Percentiles rank a stretch among this genome's conserved stretches.
Evolutionary conservation across 306 rosid genomes (phyloP).

Genomic region (Gastrolobium villosum): DNA sequence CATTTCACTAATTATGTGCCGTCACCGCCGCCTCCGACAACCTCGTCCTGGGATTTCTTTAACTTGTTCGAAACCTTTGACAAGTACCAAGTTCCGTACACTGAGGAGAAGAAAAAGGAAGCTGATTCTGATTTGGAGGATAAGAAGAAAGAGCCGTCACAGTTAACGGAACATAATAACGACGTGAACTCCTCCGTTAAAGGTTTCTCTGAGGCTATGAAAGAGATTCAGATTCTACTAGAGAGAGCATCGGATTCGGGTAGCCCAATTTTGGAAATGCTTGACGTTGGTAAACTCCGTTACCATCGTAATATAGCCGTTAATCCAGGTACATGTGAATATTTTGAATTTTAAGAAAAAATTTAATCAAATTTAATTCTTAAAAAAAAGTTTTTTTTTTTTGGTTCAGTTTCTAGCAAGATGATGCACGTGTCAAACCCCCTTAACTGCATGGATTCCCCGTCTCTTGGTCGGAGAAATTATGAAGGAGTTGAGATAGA

Average conservation of each 20-base stretch:
- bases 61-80: conserved; percentile 75
- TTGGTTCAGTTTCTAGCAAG: conserved; percentile 54
- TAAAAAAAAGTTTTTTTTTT: not conserved
- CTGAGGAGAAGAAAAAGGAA: conserved; percentile 15
- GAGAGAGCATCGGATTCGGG: conserved; percentile 69
- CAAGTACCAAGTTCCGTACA: conserved; percentile 60
- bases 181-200: not conserved
- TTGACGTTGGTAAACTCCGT: conserved; percentile 52
- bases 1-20: conserved; percentile 44
- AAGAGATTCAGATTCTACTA: conserved; percentile 64
- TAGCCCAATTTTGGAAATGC: conserved; percentile 55
- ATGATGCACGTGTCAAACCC: conserved; percentile 44
- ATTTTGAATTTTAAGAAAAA: not conserved
- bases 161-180: not conserved
- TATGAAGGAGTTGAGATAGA: conserved; percentile 48
- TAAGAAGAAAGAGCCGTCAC: conserved; percentile 24
- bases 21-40: conserved; percentile 61
- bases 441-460: conserved; percentile 37
- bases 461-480: conserved; percentile 35
- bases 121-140: not conserved
- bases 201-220: conserved; percentile 55
- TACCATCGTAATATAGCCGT: conserved; percentile 54
- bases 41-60: conserved; percentile 76
- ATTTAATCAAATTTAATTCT: not conserved
- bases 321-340: conserved; percentile 56